Evolutionary conservation across 495 filamentous ascomycete species (phyloP), one percentile per base, ranked within the genome.

Genomic region (Hyaloscypha hepaticicola): DNA sequence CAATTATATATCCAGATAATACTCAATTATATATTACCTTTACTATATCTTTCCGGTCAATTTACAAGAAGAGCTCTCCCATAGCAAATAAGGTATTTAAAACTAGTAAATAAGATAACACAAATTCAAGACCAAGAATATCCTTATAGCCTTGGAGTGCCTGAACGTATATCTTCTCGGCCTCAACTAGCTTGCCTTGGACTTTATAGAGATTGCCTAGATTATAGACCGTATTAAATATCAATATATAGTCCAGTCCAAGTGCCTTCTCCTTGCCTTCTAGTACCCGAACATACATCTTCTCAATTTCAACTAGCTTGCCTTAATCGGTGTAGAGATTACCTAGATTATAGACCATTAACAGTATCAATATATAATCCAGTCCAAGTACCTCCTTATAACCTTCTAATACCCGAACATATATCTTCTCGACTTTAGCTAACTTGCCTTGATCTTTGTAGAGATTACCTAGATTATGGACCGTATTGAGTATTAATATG

Each of bases 201-300:
- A 8, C 19, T 8, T 8, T 19, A 19, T 45, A 45, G 38, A 45
- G 38, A 19, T 8, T 45, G 38, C 68, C 70, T 33, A 72, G 52
- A 41, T 70, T 69, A 61, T 66, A 65, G 19, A 66, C 66, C 55
- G 66, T 67, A 41, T 71, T 26, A 58, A 78, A 70, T 51, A 76
- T 78, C n/a, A 69, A 75, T 53, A 51, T 66, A 56, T 80, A 68
- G 24, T 79, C 69, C 1, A 66, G 60, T 67, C 58, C 79, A n/a
- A 73, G 67, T 55, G 73, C 72, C 48, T 77, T 75, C 65, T 79
- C 64, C 51, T 62, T 63, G 72, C 75, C 75, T 74, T 33, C 50
- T 58, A 55, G 66, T 72, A 53, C 75, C 74, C 31, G 75, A 63
- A 51, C 76, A 72, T 14, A 72, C 38, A 45, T 45, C 38, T 45